Evolutionary conservation across 495 filamentous ascomycete species (phyloP), one percentile per base, ranked within the genome.

Genomic region (Podospora pseudocomata): DNA sequence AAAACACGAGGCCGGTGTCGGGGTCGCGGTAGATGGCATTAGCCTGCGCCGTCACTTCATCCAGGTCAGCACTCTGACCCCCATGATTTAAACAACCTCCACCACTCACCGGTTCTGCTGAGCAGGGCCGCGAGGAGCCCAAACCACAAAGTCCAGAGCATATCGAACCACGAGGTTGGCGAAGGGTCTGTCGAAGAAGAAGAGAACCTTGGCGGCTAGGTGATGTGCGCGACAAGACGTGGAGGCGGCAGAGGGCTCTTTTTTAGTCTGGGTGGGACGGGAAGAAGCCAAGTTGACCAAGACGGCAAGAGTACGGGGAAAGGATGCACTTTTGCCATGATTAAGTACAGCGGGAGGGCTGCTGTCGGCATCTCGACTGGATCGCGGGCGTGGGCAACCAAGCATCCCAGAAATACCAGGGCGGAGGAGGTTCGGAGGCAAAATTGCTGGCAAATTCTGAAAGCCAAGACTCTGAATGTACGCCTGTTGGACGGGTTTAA

Each of bases 1-100:
- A 77, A 73, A 84, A 86, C 2, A 79, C 77, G 63, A 86, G 81
- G 54, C 84, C 84, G 0, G 83, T 86, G 64, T 84, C 82, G 15
- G 78, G 65, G 60, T 86, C 84, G 3, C 69, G 71, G 72, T 78
- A 79, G 11, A 80, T 64, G 26, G 73, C 63, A 19, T 72, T 71
- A 19, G 72, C 74, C 19, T 75, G 76, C 65, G 75, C 75, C 16
- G 64, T 67, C 26, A 65, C 70, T 72, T 32, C 28, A 5, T 2
- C 1, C 16, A 16, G 28, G 69, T 75, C 16, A 74, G 71, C 53
- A 63, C 44, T 44, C 39, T 20, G 55, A 26, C 55, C 55, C n/a
- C 6, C 2, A 2, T n/a, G 16, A 15, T 15, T 19, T 23, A 15
- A 2, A 13, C 19, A 54, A 3, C 11, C 0, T 0, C 16, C 23